Evolutionary conservation across 805 yeast genomes (phyloP), one percentile per base, ranked within the genome.

Genomic region (Torulaspora franciscae): DNA sequence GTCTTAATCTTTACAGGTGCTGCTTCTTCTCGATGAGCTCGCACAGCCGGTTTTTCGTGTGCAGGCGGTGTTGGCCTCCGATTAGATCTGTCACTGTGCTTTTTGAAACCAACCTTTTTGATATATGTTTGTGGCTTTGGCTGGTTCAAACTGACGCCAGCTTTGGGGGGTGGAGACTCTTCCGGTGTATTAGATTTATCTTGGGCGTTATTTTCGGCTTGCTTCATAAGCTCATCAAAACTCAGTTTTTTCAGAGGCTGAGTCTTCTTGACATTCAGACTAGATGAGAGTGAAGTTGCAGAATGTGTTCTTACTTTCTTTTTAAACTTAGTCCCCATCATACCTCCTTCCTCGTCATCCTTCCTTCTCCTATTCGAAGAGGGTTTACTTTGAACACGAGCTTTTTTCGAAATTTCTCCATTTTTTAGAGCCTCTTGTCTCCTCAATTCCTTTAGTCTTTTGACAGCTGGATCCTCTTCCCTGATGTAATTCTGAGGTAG

Each of bases 391-490:
- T 33, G 37, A 24, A 40, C 37, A 11, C 38, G 45, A 7, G 40
- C 55, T 45, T 70, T 69, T 26, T 57, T 55, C 38, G 68, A 69
- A 42, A 68, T 62, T 34, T 68, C 68, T 15, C 60, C 62, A 36
- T 58, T 64, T 42, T 59, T 62, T 29, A 76, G 76, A 32, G 66
- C 70, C 50, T 84, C 88, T 33, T 70, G 64, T 48, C 78, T 68
- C 57, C 91, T 68, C 2, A 81, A 77, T 46, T 82, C 89, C 52
- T 84, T 84, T 30, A 84, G 65, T 46, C 83, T 64, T 29, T 77
- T 79, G 7, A 84, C 86, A 3, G 87, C 87, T 0, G 90, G 88
- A 57, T 84, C 91, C 4, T 74, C 69, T 17, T 65, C 60, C 41
- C 71, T 53, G 2, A 58, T 50, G 34, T 65, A 65, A 32, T 53